Base-by-base conservation (phyloP, 441 rosid genomes). In the Populus hybrid region DNA sequence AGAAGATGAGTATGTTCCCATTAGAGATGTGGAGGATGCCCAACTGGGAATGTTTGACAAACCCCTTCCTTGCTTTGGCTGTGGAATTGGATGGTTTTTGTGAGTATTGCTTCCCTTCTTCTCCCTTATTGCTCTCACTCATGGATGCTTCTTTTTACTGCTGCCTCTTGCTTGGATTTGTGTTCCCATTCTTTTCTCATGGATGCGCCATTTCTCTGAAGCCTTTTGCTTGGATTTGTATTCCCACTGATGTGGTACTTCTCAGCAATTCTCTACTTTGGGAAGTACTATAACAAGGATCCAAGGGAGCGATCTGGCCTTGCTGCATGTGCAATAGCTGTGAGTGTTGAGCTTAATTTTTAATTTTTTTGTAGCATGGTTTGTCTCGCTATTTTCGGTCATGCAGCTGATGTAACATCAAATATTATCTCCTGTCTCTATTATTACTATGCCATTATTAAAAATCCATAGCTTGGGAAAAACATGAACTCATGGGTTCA, bases 241-340 rank as follows among this genome's bases (percentile, higher is more conserved):
- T 91, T 83, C 82, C 99, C 98, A 2, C 73, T 84, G 61, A 84
- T 89, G 69, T 95, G 98, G 99, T 95, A 93, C 82, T 78, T 87
- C 40, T 92, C 96, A 4, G 80, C 98, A 30, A 79, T 90, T 77
- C 94, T 95, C 16, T 95, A 95, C 84, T 86, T 92, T 57, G 87
- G 89, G 40, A 90, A 82, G 85, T 93, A 95, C 85, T 95, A 93
- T 77, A 95, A 77, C 36, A 92, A 85, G 85, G 98, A 95, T 88
- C 99, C 98, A 21, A 86, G 99, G 28, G 99, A 93, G 81, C 89
- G 99, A 74, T 81, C 98, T 12, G 99, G 98, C 77, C 96, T 95
- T 50, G 95, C 94, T 81, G 99, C 98, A 72, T 92, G 91, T 63
- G 93, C 96, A 76, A 89, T 93, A 79, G 97, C 98, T 81, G 99